Percentiles rank a stretch among this genome's conserved stretches.
phyloP scores from a whole-genome alignment of 140 eudicot species.

The Cichorium intybus region DNA sequence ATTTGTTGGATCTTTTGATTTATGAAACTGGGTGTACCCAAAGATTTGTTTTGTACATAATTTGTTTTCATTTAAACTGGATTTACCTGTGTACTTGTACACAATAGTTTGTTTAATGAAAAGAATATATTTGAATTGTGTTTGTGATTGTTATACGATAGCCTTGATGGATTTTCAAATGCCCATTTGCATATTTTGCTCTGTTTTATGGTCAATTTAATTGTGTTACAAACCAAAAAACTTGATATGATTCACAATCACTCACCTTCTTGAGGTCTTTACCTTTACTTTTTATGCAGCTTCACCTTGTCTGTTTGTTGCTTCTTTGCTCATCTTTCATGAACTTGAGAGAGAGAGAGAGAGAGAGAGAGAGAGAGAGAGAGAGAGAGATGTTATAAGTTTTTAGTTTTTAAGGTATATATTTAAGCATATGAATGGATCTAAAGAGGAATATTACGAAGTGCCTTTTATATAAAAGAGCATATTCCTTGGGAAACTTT shows the following conservation, averaged over 20 bases:
- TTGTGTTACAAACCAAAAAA: background rate
- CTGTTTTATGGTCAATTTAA: background rate
- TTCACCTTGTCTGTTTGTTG: slow-evolving; percentile 4
- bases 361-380: background rate
- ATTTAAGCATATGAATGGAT: slow-evolving; percentile 9
- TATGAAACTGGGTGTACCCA: slow-evolving; percentile 27
- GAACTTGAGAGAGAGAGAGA: background rate
- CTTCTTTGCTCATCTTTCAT: slow-evolving; percentile 11
- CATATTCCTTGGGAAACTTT: slow-evolving; percentile 27
- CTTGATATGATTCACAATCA: slow-evolving; percentile 1
- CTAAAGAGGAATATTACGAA: slow-evolving; percentile 24
- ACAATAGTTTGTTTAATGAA: slow-evolving; percentile 23
- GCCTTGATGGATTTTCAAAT: background rate
- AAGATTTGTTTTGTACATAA: slow-evolving; percentile 37
- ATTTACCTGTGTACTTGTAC: slow-evolving; percentile 47
- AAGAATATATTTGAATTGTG: slow-evolving; percentile 21
- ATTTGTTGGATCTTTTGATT: slow-evolving; percentile 29
- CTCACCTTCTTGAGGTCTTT: background rate
- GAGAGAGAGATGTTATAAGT: background rate
- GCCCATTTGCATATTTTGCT: background rate
- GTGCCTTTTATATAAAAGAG: slow-evolving; percentile 24
- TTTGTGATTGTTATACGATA: slow-evolving; percentile 9
- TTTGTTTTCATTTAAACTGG: slow-evolving; percentile 19
- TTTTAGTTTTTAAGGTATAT: background rate
- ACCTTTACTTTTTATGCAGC: slow-evolving; percentile 9